Evolutionary conservation across 129 eudicot genomes (phyloP).

Genomic region (Helianthus tuberosus): DNA sequence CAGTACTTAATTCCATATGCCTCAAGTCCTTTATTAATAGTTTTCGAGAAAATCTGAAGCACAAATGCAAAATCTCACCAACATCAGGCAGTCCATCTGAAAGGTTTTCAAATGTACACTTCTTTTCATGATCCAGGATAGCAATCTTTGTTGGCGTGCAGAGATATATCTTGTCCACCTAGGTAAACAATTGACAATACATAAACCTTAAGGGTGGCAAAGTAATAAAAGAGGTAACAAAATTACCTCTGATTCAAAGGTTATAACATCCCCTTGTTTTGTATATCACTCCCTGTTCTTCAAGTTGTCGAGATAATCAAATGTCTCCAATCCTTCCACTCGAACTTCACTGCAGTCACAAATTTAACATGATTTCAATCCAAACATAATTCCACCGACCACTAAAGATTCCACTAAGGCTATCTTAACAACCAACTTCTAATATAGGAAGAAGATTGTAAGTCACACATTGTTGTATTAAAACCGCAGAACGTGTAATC

Average conservation of each 20-base stretch:
- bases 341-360: constrained; percentile 71
- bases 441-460: not conserved
- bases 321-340: constrained; percentile 90
- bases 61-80: constrained; percentile 31
- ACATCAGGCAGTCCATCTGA: constrained; percentile 92
- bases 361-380: constrained; percentile 1
- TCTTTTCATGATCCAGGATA: constrained; percentile 83
- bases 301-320: constrained; percentile 87
- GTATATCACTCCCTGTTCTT: constrained; percentile 72
- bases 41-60: not conserved
- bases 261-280: constrained; percentile 79
- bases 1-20: not conserved
- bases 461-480: not conserved
- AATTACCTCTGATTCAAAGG: constrained; percentile 79
- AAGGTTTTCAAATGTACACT: constrained; percentile 55
- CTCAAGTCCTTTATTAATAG: not conserved
- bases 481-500: not conserved
- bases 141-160: too few relatives aligned
- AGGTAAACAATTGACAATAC: constrained; percentile 7
- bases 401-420: not conserved
- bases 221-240: constrained; percentile 11
- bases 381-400: not conserved
- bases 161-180: too few relatives aligned
- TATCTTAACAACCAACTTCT: not conserved
- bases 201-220: constrained; percentile 2